Evolutionary conservation across 1,284 basidiomycete genomes (phyloP).

Genomic region (Pterulicium gracile): DNA sequence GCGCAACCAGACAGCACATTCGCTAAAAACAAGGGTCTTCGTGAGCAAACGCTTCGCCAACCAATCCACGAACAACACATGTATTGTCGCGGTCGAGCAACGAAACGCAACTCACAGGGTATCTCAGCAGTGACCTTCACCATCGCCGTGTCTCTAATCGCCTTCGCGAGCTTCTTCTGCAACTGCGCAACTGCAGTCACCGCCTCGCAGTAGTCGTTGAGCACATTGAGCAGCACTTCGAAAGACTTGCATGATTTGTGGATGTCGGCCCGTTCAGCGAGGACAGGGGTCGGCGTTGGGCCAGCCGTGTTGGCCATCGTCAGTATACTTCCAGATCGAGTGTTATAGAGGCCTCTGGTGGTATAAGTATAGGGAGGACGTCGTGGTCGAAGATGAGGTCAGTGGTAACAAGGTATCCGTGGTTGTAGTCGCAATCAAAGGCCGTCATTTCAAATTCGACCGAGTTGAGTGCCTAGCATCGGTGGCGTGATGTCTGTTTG

Average conservation of each 20-base stretch:
- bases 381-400: no score
- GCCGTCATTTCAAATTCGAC: no score
- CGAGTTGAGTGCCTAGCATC: no score
- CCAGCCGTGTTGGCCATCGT: slow-evolving; percentile 1
- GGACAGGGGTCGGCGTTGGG: not conserved
- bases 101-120: slow-evolving; percentile 47
- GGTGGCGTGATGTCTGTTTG: no score
- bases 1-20: slow-evolving; percentile 56
- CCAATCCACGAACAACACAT: no score
- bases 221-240: slow-evolving; percentile 50
- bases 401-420: no score
- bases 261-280: slow-evolving; percentile 48
- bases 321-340: no score
- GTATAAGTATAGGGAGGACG: no score
- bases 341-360: no score
- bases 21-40: slow-evolving; percentile 31
- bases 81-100: no score
- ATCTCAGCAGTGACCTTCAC: slow-evolving; percentile 50
- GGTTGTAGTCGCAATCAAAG: no score
- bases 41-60: no score
- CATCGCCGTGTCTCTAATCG: slow-evolving; percentile 50
- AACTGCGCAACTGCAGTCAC: slow-evolving; percentile 46
- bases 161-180: slow-evolving; percentile 66
- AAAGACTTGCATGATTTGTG: slow-evolving; percentile 72
- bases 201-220: slow-evolving; percentile 68